Base-by-base conservation (phyloP, 2,329 filamentous ascomycete genomes). In the Penicillium sp. region DNA sequence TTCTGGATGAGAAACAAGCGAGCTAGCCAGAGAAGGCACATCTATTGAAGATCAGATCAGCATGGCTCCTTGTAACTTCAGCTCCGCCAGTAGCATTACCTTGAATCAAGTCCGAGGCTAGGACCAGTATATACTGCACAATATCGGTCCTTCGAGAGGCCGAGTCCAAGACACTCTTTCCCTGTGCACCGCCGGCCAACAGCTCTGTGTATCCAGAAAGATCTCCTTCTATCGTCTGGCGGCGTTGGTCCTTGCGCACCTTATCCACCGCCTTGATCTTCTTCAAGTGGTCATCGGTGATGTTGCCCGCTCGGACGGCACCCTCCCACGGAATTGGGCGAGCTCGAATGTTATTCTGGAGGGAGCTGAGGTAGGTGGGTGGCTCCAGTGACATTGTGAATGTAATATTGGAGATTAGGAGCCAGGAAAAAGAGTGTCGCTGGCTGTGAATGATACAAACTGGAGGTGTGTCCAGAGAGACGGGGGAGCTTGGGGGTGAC, bases 231-330 rank as follows among this genome's bases (percentile, higher is more conserved):
- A 97, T 87, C 17, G 87, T 88, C 70, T 93, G 85, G 72, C 88
- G 88, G 70, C 92, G 86, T 77, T 91, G 89, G 65, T 97, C 94
- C 75, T 91, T 94, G 75, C 91, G 89, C 64, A 94, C 90, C 78
- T 97, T 97, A 76, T 97, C 94, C 67, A 97, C 90, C 59, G 92
- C 90, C 76, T 92, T 92, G 78, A 99, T 96, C 82, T 92, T 93
- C 80, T 89, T 90, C 67, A 97, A 85, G 76, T 99, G 93, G 65
- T 89, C 88, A 66, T 97, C 93, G 56, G 90, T 96, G 77, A 99
- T 89, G 70, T 91, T 94, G 75, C 92, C 91, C 67, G 91, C 91
- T 75, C 94, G 86, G 64, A 96, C 91, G 68, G 93, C 92, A 68
- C 93, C 93, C 77, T 97, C 93, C 94, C 94, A 99, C 56, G 93